A percentile compares a stretch with the other conserved stretches of the same genome.
These are phyloP conservation scores for Globomyces sp. DNA, from an alignment of 371 early-diverging fungal species.

Conservation along the genomic window DNA sequence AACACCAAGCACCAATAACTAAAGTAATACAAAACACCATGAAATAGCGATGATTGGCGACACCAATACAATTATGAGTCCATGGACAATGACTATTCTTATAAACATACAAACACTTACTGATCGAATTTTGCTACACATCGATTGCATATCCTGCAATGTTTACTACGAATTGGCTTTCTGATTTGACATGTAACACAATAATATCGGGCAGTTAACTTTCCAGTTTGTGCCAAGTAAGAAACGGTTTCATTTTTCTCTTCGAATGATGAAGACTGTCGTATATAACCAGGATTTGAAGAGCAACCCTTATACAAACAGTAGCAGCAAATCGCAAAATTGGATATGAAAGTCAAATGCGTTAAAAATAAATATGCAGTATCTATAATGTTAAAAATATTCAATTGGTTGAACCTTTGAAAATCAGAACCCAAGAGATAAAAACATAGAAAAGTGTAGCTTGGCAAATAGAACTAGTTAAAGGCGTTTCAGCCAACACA, in stretches of 20 bases:
- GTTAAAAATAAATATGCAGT: slow-evolving; percentile 61
- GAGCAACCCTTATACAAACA: slow-evolving; percentile 70
- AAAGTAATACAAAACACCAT: slow-evolving; percentile 68
- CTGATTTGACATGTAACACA: slow-evolving; percentile 77
- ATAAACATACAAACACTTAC: slow-evolving; percentile 39
- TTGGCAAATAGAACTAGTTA: slow-evolving; percentile 81
- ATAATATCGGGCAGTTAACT: slow-evolving; percentile 73
- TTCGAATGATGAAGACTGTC: slow-evolving; percentile 31
- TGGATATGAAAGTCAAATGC: slow-evolving; percentile 60
- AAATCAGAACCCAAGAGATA: slow-evolving; percentile 59
- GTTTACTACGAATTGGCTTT: slow-evolving; percentile 95
- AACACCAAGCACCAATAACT: slow-evolving; percentile 37
- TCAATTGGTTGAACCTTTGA: slow-evolving; percentile 37
- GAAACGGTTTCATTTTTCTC: slow-evolving; percentile 53
- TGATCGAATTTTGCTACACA: slow-evolving; percentile 99
- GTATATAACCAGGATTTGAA: slow-evolving; percentile 82
- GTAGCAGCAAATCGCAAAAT: slow-evolving; percentile 61
- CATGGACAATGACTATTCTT: slow-evolving; percentile 87
- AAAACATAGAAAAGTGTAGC: slow-evolving; percentile 70
- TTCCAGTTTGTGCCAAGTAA: slow-evolving; percentile 65
- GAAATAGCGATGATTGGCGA: slow-evolving; percentile 81
- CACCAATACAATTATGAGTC: slow-evolving; percentile 81
- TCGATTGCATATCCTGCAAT: slow-evolving; percentile 93
- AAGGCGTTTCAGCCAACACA: slow-evolving; percentile 74
- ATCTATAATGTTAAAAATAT: slow-evolving; percentile 37